A percentile compares a stretch with the other conserved stretches of the same genome.
Conservation (phyloP, 768 basidiomycete species). For the Lentinus brumalis region DNA sequence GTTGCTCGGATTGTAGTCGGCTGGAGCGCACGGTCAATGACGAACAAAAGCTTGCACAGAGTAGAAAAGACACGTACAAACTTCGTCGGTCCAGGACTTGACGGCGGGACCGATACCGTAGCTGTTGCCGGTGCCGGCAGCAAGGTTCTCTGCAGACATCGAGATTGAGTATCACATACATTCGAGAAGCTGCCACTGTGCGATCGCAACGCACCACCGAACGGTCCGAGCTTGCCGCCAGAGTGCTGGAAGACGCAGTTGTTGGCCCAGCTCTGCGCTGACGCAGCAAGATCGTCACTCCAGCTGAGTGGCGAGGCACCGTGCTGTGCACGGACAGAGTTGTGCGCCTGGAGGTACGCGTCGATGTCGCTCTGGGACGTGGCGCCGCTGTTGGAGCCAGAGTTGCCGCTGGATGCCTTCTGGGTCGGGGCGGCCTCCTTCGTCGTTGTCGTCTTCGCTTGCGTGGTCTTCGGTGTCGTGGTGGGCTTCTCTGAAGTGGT, state of each 20-base stretch:
- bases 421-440: constrained; percentile 20
- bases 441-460: constrained; percentile 12
- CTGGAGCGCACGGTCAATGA: constrained; percentile 33
- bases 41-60: neutral
- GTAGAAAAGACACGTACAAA: constrained; percentile 49
- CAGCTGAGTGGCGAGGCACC: constrained; percentile 67
- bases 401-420: neutral
- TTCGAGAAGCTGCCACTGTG: no score
- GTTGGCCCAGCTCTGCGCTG: constrained; percentile 72
- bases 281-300: constrained; percentile 58
- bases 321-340: constrained; percentile 60
- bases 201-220: constrained; percentile 51
- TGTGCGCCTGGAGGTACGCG: constrained; percentile 62
- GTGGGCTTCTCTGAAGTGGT: constrained; percentile 6
- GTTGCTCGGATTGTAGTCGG: constrained; percentile 55
- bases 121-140: constrained; percentile 62
- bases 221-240: constrained; percentile 60
- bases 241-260: constrained; percentile 72
- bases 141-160: constrained; percentile 62
- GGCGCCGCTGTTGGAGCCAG: constrained; percentile 12
- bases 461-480: constrained; percentile 2
- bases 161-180: neutral
- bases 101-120: constrained; percentile 55
- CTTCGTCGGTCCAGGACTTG: constrained; percentile 68
- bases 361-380: constrained; percentile 49